These are phyloP conservation scores for Candida glucosophila DNA, from an alignment of 1,139 yeast genomes.

Conservation along the genomic window DNA sequence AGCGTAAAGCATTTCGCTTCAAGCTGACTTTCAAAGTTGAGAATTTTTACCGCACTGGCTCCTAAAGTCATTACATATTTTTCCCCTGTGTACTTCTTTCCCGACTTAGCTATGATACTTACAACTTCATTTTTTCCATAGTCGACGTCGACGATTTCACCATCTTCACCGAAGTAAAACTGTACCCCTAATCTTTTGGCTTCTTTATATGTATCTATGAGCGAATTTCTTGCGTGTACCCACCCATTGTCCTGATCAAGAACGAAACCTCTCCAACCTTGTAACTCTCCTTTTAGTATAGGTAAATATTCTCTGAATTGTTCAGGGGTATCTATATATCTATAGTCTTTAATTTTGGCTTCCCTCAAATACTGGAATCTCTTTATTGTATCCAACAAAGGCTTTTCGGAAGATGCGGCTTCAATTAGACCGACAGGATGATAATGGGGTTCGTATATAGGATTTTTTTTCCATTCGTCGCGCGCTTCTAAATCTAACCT, in stretches of 20 bases:
- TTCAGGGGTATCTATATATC: no score
- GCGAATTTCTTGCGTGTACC: slow-evolving; percentile 16
- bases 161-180: slow-evolving; percentile 11
- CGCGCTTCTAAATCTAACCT: slow-evolving; percentile 10
- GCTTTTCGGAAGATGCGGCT: slow-evolving; percentile 1
- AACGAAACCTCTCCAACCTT: background rate
- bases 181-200: slow-evolving; percentile 17
- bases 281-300: background rate
- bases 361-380: slow-evolving; percentile 8
- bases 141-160: slow-evolving; percentile 9
- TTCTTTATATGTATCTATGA: slow-evolving; percentile 13
- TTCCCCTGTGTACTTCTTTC: slow-evolving; percentile 10
- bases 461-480: slow-evolving; percentile 12
- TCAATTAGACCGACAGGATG: slow-evolving; percentile 7
- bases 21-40: slow-evolving; percentile 23
- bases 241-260: slow-evolving; percentile 8
- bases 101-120: slow-evolving; percentile 10
- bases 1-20: slow-evolving; percentile 31
- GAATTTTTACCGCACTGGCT: slow-evolving; percentile 23
- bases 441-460: slow-evolving; percentile 14
- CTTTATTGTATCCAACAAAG: slow-evolving; percentile 2
- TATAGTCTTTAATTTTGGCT: no score
- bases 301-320: no score
- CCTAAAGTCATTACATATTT: slow-evolving; percentile 26
- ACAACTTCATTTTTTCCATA: no score